Conservation (phyloP, 1,284 basidiomycete genomes). For the Ceratobasidium sp. region DNA sequence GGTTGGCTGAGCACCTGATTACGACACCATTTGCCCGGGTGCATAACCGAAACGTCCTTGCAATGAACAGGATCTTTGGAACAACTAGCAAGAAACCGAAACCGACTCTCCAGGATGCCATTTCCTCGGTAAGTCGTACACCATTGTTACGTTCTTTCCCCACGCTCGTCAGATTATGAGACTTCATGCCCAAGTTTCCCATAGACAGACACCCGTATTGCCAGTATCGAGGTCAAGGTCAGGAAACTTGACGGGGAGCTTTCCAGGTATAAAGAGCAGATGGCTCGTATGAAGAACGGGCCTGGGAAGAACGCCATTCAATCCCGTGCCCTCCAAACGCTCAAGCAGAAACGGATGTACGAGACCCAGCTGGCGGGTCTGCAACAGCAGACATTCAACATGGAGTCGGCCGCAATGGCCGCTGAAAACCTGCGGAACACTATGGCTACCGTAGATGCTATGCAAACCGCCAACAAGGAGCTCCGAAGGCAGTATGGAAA, state of each 20-base stretch:
- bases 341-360: conserved; percentile 97
- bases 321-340: conserved; percentile 89
- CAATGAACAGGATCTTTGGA: conserved; percentile 70
- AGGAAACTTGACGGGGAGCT: conserved; percentile 96
- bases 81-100: conserved; percentile 75
- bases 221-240: conserved; percentile 94
- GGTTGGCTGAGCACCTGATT: neutral
- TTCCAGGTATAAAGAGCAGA: conserved; percentile 91
- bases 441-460: conserved; percentile 99
- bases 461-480: conserved; percentile 98
- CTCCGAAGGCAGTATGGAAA: conserved; percentile 97
- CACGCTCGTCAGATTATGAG: conserved; percentile 28
- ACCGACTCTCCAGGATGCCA: conserved; percentile 88
- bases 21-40: conserved; percentile 2
- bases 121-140: conserved; percentile 67
- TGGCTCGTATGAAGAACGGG: conserved; percentile 91
- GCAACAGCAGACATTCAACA: conserved; percentile 96
- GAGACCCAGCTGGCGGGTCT: conserved; percentile 91
- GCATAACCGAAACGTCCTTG: conserved; percentile 14
- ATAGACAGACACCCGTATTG: conserved; percentile 88
- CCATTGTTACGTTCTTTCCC: conserved; percentile 13
- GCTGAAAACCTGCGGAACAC: conserved; percentile 98
- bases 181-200: conserved; percentile 37
- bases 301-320: conserved; percentile 97
- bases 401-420: conserved; percentile 95